phyloP scores from a whole-genome alignment of 163 green algal genomes.

The Scenedesmus sp. region DNA sequence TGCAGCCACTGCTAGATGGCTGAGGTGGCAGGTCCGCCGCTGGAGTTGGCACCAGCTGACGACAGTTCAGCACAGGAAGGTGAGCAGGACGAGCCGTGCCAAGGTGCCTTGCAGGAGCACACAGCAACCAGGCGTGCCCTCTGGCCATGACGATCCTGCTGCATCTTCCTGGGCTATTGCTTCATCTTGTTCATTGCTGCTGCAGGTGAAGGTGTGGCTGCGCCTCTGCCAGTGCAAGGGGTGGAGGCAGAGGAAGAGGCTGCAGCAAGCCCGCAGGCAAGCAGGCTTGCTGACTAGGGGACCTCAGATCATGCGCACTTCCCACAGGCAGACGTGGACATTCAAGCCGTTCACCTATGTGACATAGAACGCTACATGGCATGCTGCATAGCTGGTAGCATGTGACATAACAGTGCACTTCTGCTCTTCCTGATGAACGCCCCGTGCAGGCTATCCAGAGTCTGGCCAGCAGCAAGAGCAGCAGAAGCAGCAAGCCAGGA shows the following conservation, averaged over 20 bases:
- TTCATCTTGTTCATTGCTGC: not conserved
- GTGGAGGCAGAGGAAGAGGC: not conserved
- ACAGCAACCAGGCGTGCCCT: too few species aligned
- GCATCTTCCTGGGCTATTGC: not conserved
- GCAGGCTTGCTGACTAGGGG: not conserved
- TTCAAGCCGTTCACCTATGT: not conserved
- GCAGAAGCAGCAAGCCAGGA: conserved; percentile 7
- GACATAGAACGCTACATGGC: not conserved
- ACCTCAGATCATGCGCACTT: too few species aligned
- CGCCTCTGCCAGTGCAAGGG: not conserved
- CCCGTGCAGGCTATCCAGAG: not conserved
- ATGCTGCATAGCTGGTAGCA: not conserved
- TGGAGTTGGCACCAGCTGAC: not conserved
- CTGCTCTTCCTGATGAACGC: not conserved
- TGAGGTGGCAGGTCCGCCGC: not conserved
- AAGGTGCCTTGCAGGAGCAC: not conserved
- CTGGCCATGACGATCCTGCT: too few species aligned
- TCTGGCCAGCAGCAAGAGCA: not conserved
- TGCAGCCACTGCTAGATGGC: not conserved
- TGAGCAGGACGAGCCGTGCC: not conserved
- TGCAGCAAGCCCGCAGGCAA: not conserved
- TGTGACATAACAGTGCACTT: not conserved
- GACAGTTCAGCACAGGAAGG: not conserved
- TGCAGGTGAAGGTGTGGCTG: not conserved
- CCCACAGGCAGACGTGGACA: not conserved